A percentile compares a stretch with the other conserved stretches of the same genome.
These are phyloP conservation scores for Candida palmyrensis DNA, from an alignment of 805 yeast genomes.

Conservation along the genomic window DNA sequence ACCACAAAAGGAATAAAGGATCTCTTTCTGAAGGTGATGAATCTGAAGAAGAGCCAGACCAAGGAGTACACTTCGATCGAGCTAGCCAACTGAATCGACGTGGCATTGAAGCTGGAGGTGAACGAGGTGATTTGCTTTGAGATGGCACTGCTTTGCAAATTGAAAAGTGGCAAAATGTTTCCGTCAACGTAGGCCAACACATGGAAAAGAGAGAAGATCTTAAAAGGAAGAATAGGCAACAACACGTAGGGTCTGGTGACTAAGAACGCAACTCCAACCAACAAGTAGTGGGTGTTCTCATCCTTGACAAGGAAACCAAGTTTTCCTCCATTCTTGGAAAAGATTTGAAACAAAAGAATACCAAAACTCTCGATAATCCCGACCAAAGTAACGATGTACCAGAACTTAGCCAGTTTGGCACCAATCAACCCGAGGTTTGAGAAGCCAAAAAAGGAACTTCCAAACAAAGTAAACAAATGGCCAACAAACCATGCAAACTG, in stretches of 20 bases:
- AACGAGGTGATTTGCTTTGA: conserved; percentile 37
- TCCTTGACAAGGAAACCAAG: conserved; percentile 25
- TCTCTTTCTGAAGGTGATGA: conserved; percentile 54
- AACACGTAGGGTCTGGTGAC: conserved; percentile 27
- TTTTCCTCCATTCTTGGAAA: conserved; percentile 24
- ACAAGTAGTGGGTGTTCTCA: conserved; percentile 36
- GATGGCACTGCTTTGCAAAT: conserved; percentile 29
- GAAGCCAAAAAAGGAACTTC: conserved; percentile 24
- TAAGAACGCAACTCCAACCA: conserved; percentile 26
- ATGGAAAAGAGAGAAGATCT: conserved; percentile 34
- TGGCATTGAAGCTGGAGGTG: conserved; percentile 29
- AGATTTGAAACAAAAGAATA: conserved; percentile 60
- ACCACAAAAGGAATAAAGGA: conserved; percentile 55
- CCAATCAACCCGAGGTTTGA: conserved; percentile 27
- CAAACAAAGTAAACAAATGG: conserved; percentile 30
- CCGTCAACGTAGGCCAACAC: conserved; percentile 33
- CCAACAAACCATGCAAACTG: conserved; percentile 76
- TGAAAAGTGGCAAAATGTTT: conserved; percentile 57
- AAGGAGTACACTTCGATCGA: conserved; percentile 41
- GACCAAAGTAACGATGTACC: conserved; percentile 57
- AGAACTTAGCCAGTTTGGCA: conserved; percentile 13
- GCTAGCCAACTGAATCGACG: conserved; percentile 35
- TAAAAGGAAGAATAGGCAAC: conserved; percentile 33
- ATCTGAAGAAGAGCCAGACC: conserved; percentile 41
- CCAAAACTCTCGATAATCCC: conserved; percentile 73